Conservation (phyloP, 208 protist genomes). For the Plasmodiophora brassicae region DNA sequence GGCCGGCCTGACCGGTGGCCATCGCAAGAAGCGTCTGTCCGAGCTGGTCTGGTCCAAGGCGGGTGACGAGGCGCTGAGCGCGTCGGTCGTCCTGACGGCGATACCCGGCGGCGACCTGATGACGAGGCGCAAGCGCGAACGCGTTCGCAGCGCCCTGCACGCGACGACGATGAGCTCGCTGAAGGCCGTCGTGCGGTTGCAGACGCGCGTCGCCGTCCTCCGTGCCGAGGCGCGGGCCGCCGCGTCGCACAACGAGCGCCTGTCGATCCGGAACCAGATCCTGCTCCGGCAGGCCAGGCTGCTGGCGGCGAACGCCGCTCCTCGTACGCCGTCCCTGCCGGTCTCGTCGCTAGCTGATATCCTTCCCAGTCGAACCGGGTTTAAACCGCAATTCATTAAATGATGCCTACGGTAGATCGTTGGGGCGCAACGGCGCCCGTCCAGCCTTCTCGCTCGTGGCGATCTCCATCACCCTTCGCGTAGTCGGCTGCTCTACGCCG, state of each 20-base stretch:
- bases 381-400: too few species aligned
- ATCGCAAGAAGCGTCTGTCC: not conserved
- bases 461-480: too few species aligned
- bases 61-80: not conserved
- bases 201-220: not conserved
- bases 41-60: not conserved
- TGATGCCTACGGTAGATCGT: too few species aligned
- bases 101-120: not conserved
- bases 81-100: not conserved
- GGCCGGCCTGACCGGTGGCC: not conserved
- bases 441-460: too few species aligned
- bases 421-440: too few species aligned
- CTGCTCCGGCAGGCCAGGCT: not conserved
- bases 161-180: constrained; percentile 5
- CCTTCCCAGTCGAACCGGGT: too few species aligned
- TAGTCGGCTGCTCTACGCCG: too few species aligned
- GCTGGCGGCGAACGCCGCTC: too few species aligned
- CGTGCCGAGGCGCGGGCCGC: not conserved
- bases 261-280: constrained; percentile 18
- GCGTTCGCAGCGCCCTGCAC: not conserved
- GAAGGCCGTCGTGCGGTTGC: not conserved
- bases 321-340: too few species aligned
- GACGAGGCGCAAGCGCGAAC: not conserved
- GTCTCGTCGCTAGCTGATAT: too few species aligned
- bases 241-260: not conserved